These are phyloP conservation scores for Carex littledalei DNA, from an alignment of 176 grass and related monocot genomes.

Conservation along the genomic window DNA sequence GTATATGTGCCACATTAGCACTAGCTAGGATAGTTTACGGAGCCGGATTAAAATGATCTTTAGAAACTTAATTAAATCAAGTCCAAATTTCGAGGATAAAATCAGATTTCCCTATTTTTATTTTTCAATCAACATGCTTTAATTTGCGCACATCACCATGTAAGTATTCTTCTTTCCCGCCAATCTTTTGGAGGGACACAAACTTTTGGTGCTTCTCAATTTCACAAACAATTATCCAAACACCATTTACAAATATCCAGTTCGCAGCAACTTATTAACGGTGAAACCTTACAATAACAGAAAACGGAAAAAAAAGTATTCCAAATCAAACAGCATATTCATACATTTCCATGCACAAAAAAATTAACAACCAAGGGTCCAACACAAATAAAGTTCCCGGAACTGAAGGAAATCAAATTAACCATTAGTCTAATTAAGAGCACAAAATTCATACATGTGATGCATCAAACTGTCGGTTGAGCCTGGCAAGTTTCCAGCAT, in stretches of 20 bases:
- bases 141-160: neutral
- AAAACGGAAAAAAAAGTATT: neutral
- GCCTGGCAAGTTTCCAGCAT: conserved; percentile 45
- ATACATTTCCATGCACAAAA: conserved; percentile 6
- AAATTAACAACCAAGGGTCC: neutral
- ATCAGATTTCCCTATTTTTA: too few species aligned
- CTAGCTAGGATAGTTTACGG: neutral
- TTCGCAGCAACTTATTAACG: neutral
- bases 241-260: neutral
- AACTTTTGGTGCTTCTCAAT: neutral
- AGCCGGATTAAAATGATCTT: neutral
- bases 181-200: neutral
- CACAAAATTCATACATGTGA: neutral
- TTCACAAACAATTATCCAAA: neutral
- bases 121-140: neutral
- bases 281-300: neutral
- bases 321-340: neutral
- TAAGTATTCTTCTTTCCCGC: neutral
- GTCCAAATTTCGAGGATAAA: neutral
- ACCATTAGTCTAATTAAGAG: neutral
- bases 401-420: neutral
- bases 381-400: neutral
- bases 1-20: neutral
- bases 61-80: neutral
- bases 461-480: conserved; percentile 14